Percentiles rank a stretch among this genome's conserved stretches.
Evolutionary conservation across 2,329 filamentous ascomycete species (phyloP).

Genomic region (Microdochium paspali): DNA sequence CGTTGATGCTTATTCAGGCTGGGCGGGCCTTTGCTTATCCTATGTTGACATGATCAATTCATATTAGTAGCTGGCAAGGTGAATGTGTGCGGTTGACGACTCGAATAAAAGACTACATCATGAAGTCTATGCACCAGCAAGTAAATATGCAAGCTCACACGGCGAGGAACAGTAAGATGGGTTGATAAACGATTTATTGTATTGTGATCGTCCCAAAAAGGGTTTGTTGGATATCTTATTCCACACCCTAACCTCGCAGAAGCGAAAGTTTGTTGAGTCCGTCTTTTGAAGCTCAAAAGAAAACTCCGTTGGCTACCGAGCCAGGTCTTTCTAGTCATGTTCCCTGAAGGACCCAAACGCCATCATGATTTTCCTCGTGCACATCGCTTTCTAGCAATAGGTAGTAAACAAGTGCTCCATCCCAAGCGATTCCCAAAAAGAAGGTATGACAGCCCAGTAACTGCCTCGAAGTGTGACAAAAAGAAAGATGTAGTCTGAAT

Average conservation of each 20-base stretch:
- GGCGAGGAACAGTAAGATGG: too few relatives aligned
- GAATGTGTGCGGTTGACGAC: too few relatives aligned
- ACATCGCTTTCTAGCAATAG: background rate
- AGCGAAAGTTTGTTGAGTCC: background rate
- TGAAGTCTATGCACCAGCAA: too few relatives aligned
- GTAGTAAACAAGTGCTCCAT: background rate
- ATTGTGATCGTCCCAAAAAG: too few relatives aligned
- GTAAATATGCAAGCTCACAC: too few relatives aligned
- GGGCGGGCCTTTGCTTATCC: too few relatives aligned
- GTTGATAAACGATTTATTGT: too few relatives aligned
- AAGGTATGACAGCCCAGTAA: background rate
- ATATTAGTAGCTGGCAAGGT: too few relatives aligned
- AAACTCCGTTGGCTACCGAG: background rate
- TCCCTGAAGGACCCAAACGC: background rate
- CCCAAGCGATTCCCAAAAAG: background rate
- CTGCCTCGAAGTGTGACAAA: background rate
- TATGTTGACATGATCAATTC: too few relatives aligned
- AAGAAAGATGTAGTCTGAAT: background rate
- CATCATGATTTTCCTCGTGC: background rate
- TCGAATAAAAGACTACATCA: too few relatives aligned
- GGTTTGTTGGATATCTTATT: too few relatives aligned
- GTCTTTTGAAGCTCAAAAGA: background rate
- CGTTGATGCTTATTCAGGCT: too few relatives aligned
- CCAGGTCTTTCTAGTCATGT: background rate
- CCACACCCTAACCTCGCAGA: background rate